A percentile compares a stretch with the other conserved stretches of the same genome.
These are phyloP conservation scores for Penicillium concentricum DNA, from an alignment of 2,329 filamentous ascomycete genomes.

Conservation along the genomic window DNA sequence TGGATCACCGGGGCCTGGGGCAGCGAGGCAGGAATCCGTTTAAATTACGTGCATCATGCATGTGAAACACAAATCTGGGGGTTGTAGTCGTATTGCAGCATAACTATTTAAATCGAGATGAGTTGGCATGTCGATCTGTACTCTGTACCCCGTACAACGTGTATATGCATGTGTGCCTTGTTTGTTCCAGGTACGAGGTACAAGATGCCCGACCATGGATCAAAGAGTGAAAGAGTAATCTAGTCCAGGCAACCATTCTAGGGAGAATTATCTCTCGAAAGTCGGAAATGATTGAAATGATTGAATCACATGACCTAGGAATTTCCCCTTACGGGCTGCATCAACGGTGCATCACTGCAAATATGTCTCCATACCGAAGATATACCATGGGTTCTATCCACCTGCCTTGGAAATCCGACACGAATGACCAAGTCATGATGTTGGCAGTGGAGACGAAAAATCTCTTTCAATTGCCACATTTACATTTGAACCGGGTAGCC, in stretches of 20 bases:
- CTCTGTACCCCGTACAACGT: no score
- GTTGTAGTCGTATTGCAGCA: background rate
- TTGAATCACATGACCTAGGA: background rate
- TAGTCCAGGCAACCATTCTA: background rate
- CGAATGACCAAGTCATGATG: slow-evolving; percentile 2
- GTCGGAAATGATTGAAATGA: no score
- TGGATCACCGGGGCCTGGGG: background rate
- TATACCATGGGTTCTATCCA: background rate
- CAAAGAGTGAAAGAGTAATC: background rate
- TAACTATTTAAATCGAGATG: background rate
- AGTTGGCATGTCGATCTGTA: background rate
- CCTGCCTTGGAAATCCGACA: background rate
- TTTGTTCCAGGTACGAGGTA: background rate
- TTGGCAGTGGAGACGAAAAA: background rate
- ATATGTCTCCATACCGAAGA: background rate
- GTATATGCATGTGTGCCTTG: background rate
- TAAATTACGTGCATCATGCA: background rate
- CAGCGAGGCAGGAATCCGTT: background rate
- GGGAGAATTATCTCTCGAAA: background rate
- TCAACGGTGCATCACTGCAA: background rate
- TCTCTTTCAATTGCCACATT: slow-evolving; percentile 13
- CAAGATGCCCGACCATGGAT: background rate
- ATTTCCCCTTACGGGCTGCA: background rate
- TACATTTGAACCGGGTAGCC: background rate
- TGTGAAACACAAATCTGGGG: background rate